Evolutionary conservation across 1,284 basidiomycete genomes (phyloP), one percentile per base, ranked within the genome.

Genomic region (Cutaneotrichosporon sp.): DNA sequence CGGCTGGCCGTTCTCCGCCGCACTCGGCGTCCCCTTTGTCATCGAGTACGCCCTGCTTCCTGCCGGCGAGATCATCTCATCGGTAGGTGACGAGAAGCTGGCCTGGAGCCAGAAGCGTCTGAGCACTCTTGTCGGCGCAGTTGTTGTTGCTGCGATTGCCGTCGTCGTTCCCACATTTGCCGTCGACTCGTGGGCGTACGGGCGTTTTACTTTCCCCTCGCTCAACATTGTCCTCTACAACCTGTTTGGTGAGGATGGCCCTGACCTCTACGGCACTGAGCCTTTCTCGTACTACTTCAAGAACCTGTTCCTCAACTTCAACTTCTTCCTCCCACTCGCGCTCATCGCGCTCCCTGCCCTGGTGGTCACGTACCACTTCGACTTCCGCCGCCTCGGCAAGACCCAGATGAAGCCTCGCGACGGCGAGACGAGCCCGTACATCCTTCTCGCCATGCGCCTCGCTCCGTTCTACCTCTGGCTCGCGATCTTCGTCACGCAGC

Each of bases 211-310:
- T 2, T 81, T 97, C 63, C 91, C 92, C 1, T 90, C 95, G 1
- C 91, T 93, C 87, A 97, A 99, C 80, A 96, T 98, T 68, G 78
- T 99, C 74, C 83, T 84, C 60, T 99, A 99, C 85, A 99, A 99
- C 80, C 85, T 99, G 68, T 91, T 99, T 78, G 63, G 69, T 2
- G 40, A 70, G 5, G 86, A 85, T 34, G 87, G 90, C 46, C 93
- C 97, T 13, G 86, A 90, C 63, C 86, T 99, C 21, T 99, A 98
- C 77, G 96, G 96, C 56, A 92, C 90, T n/a, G 90, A 90, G 62
- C 91, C 95, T 1, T 85, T 86, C 83, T 82, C 86, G 64, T 97
- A 88, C 80, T 97, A 97, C 82, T 70, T 95, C 68, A 81, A 86
- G 72, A 97, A 97, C 80, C 86, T 97, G 46, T 82, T 90, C 65